Conservation (phyloP, 2,329 filamentous ascomycete genomes). For the Ophiocordyceps australis region DNA sequence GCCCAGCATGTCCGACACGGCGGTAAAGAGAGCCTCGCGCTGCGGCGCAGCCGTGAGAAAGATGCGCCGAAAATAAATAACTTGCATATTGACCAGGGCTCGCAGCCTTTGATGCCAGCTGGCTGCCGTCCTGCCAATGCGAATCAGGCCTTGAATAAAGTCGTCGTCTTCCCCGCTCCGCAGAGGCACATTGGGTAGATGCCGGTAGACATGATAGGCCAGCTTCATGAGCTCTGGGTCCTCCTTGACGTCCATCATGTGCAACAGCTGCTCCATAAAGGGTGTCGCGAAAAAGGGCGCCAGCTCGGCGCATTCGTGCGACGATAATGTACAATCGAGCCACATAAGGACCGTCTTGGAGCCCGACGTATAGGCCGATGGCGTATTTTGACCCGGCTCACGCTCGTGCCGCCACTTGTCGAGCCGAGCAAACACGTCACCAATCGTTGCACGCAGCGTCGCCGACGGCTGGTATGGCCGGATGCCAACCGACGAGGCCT, state of each 20-base stretch:
- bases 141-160: constrained; percentile 74
- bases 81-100: constrained; percentile 94
- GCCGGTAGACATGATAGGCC: constrained; percentile 92
- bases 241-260: constrained; percentile 99
- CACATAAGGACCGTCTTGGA: constrained; percentile 92
- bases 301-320: constrained; percentile 81
- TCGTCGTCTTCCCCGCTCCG: constrained; percentile 66
- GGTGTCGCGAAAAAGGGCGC: constrained; percentile 78
- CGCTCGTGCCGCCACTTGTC: constrained; percentile 80
- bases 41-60: constrained; percentile 66
- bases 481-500: constrained; percentile 63
- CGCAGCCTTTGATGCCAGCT: constrained; percentile 94
- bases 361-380: constrained; percentile 84
- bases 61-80: constrained; percentile 91
- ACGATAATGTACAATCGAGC: constrained; percentile 82
- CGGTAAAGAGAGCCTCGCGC: constrained; percentile 68
- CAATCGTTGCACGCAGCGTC: constrained; percentile 56
- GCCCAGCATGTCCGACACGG: constrained; percentile 88
- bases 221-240: constrained; percentile 88
- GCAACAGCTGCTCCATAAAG: constrained; percentile 81
- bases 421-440: constrained; percentile 57
- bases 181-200: constrained; percentile 89
- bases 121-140: constrained; percentile 64
- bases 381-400: constrained; percentile 74
- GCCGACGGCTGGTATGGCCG: constrained; percentile 65